Base-by-base conservation (phyloP, 2,329 filamentous ascomycete genomes). In the Didymella segeticola region DNA sequence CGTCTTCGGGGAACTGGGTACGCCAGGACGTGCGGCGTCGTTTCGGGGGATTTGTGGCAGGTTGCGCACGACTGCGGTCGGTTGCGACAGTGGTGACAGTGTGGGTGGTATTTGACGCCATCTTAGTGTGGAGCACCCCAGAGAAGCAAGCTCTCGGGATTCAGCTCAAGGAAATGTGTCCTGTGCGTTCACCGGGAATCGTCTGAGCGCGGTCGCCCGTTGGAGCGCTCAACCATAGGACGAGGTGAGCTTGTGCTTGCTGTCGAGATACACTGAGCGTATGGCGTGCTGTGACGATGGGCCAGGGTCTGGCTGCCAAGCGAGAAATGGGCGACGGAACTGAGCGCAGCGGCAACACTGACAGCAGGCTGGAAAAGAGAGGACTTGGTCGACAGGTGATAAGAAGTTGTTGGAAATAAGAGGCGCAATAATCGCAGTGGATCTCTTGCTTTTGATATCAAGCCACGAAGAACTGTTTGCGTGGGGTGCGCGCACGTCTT, bases 1-100 rank as follows among this genome's bases (percentile, higher is more conserved):
- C 38, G 42, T 56, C 47, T 41, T 58, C 41, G 39, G 66, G 58
- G 22, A 62, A 38, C 33, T 67, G 63, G 42, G 60, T 61, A 47
- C 67, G 68, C 65, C 66, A 69, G 61, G 70, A 71, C 31, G 62
- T 47, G 22, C 68, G 66, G 45, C 70, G 60, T 17, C 59, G 61
- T 48, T 56, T 64, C 25, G 67, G 56, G n/a, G 43, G 52, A 23
- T 57, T 50, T 10, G 51, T 30, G 30, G 17, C 38, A 31, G 60
- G 41, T 37, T 53, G 60, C 38, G 57, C 43, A 43, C 46, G 52
- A 56, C 42, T 53, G 59, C 47, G 55, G 20, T 66, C 60, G 61
- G 64, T 66, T 66, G 66, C 62, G 65, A 67, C 55, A 60, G 61
- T 38, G 46, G 66, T 57, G 56, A 61, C 25, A 56, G 60, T 59